Evolutionary conservation across 441 rosid genomes (phyloP).

Genomic region (Pelargonium myrrhifolium): DNA sequence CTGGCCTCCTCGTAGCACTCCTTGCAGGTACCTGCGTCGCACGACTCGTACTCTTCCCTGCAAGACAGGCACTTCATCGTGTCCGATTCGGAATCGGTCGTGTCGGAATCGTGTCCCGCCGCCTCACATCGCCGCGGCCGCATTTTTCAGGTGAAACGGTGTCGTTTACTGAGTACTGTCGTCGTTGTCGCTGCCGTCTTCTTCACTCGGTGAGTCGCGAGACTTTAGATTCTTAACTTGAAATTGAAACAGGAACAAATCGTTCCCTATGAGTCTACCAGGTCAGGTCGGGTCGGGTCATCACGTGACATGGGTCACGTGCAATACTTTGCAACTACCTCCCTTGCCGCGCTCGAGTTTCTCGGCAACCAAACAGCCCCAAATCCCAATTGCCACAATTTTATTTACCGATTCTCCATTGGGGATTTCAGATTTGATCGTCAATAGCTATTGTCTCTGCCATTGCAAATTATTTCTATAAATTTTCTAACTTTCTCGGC

Average conservation of each 20-base stretch:
- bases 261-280: too few relatives aligned
- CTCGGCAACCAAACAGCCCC: neutral
- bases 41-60: conserved; percentile 41
- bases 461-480: neutral
- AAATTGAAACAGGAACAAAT: too few relatives aligned
- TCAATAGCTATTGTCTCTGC: too few relatives aligned
- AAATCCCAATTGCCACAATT: neutral
- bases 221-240: too few relatives aligned
- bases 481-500: neutral
- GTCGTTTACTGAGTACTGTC: neutral
- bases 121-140: neutral
- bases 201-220: neutral
- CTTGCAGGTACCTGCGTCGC: conserved; percentile 83
- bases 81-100: conserved; percentile 32
- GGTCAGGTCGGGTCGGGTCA: neutral
- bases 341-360: conserved; percentile 1
- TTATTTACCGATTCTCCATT: too few relatives aligned
- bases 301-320: too few relatives aligned
- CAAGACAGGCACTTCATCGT: conserved; percentile 69
- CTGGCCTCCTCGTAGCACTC: conserved; percentile 85
- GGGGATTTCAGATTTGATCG: neutral
- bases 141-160: neutral
- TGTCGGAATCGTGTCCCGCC: conserved; percentile 4
- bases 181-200: neutral
- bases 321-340: neutral